phyloP scores from a whole-genome alignment of 352 stramenopile genomes.

The Globisporangium uncinulatum region DNA sequence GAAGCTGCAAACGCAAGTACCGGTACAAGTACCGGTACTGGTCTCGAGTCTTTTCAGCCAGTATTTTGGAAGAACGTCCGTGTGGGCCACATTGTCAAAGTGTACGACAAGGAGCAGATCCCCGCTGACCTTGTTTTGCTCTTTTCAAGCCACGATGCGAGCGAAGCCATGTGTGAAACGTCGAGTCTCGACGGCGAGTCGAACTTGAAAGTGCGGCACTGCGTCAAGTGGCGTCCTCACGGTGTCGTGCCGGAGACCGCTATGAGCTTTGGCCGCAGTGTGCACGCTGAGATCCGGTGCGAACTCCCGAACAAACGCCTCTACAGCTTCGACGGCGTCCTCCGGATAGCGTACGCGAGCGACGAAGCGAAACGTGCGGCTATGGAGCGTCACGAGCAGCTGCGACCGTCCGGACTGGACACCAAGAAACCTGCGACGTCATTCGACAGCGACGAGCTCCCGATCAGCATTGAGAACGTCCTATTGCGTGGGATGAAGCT shows the following conservation, averaged over 20 bases:
- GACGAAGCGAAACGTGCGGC: constrained; percentile 19
- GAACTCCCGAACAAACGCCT: constrained; percentile 76
- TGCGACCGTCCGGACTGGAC: background rate
- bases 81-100: constrained; percentile 84
- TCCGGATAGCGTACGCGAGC: constrained; percentile 33
- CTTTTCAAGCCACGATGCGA: constrained; percentile 66
- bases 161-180: constrained; percentile 75
- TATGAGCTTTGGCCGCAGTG: constrained; percentile 39
- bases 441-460: constrained; percentile 45
- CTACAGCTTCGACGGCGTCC: constrained; percentile 76
- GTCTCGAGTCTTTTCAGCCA: constrained; percentile 40
- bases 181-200: constrained; percentile 81
- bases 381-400: background rate
- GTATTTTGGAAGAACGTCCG: constrained; percentile 82
- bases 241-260: constrained; percentile 26
- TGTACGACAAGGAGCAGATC: constrained; percentile 86
- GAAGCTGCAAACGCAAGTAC: too few relatives aligned
- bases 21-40: too few relatives aligned
- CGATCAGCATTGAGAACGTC: constrained; percentile 77
- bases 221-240: constrained; percentile 41
- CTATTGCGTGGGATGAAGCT: constrained; percentile 78
- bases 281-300: constrained; percentile 66
- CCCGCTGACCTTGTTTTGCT: constrained; percentile 92
- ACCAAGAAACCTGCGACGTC: background rate
- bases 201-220: constrained; percentile 74